Percentiles rank a stretch among this genome's conserved stretches.
Evolutionary conservation across 805 yeast genomes (phyloP).

Genomic region (Wickerhamomyces chaumierensis): DNA sequence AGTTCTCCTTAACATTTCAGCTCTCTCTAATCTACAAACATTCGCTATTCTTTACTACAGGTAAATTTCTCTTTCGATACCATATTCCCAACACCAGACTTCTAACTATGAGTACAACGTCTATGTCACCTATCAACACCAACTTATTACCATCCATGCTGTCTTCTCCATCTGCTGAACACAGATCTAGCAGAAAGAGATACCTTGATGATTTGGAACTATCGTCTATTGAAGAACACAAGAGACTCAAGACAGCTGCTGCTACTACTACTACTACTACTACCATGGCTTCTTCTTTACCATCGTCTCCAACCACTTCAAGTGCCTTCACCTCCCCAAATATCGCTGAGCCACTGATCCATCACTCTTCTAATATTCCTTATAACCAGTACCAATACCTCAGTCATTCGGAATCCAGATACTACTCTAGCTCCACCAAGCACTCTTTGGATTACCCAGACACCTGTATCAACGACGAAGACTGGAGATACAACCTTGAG

Average conservation of each 20-base stretch:
- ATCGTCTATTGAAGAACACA: slow-evolving; percentile 11
- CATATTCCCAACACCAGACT: no score
- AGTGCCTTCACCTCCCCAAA: slow-evolving; percentile 6
- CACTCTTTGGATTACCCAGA: slow-evolving; percentile 19
- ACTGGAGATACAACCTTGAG: slow-evolving; percentile 32
- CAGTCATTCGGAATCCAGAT: slow-evolving; percentile 3
- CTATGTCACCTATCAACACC: background rate
- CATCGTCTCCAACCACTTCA: slow-evolving; percentile 24
- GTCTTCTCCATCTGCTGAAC: background rate
- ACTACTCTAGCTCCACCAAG: slow-evolving; percentile 6
- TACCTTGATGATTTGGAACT: slow-evolving; percentile 13
- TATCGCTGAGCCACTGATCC: slow-evolving; percentile 4
- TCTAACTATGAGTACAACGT: background rate
- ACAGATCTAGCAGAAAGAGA: slow-evolving; percentile 13
- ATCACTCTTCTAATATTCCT: slow-evolving; percentile 1
- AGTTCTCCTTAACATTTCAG: no score
- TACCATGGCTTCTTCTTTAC: slow-evolving; percentile 24
- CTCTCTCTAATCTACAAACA: no score
- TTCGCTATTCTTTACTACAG: no score
- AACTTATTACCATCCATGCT: background rate
- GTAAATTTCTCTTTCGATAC: no score
- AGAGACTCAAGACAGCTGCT: slow-evolving; percentile 32
- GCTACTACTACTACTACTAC: no score
- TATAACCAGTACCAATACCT: slow-evolving; percentile 5
- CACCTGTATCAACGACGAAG: slow-evolving; percentile 27